A percentile compares a stretch with the other conserved stretches of the same genome.
Conservation (phyloP, 495 filamentous ascomycete species). For the Penicillium diatomitis region DNA sequence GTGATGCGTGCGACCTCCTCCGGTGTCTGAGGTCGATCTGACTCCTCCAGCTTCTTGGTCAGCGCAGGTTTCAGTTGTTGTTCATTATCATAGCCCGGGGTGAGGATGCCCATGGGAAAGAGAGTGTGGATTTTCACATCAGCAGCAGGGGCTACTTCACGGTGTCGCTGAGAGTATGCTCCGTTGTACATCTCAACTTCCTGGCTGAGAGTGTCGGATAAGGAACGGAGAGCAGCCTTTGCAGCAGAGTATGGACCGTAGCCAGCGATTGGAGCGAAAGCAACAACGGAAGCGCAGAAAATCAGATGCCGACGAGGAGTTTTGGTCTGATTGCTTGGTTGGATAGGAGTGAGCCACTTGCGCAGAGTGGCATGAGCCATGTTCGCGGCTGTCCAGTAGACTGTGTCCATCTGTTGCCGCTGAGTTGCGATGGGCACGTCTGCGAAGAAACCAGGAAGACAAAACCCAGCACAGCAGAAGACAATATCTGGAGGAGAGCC, state of each 20-base stretch:
- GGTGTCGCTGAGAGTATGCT: constrained; percentile 42
- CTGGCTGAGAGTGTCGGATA: constrained; percentile 74
- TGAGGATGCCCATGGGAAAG: constrained; percentile 74
- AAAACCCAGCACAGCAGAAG: constrained; percentile 82
- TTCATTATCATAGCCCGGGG: constrained; percentile 68
- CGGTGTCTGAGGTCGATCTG: constrained; percentile 68
- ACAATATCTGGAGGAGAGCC: constrained; percentile 69
- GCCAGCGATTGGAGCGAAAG: constrained; percentile 70
- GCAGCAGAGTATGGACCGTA: constrained; percentile 78
- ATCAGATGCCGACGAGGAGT: constrained; percentile 63
- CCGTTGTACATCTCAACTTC: constrained; percentile 78
- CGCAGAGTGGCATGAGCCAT: constrained; percentile 60
- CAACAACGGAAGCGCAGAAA: constrained; percentile 72
- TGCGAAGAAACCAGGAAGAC: constrained; percentile 68
- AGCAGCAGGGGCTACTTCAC: constrained; percentile 30
- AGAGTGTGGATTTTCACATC: constrained; percentile 75
- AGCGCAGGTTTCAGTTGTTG: constrained; percentile 72
- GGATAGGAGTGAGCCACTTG: constrained; percentile 38
- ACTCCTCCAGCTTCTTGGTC: constrained; percentile 72
- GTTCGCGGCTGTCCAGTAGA: constrained; percentile 85
- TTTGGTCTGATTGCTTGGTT: constrained; percentile 20
- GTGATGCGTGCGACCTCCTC: constrained; percentile 63
- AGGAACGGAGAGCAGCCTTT: constrained; percentile 75
- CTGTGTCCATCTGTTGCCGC: constrained; percentile 76
- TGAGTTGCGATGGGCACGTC: constrained; percentile 56